These are phyloP conservation scores for Beauveria caledonica DNA, from an alignment of 2,329 filamentous ascomycete species.

Conservation along the genomic window DNA sequence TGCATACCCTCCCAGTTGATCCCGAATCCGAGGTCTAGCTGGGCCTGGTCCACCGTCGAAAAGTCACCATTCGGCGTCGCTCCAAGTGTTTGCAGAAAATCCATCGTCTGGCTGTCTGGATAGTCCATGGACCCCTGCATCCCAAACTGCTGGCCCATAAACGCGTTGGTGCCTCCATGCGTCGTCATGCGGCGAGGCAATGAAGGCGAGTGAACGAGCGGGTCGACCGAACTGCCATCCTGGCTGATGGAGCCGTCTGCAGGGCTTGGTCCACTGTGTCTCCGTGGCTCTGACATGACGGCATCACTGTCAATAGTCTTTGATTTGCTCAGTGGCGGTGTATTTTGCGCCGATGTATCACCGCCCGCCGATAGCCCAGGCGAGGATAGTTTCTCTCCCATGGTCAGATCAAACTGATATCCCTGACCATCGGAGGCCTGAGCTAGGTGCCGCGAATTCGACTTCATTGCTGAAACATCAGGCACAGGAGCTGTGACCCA, in stretches of 20 bases:
- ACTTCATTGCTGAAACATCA: slow-evolving; percentile 18
- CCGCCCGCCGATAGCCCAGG: slow-evolving; percentile 30
- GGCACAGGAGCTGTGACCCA: slow-evolving; percentile 21
- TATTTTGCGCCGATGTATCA: slow-evolving; percentile 30
- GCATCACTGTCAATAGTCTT: slow-evolving; percentile 28
- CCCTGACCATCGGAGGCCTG: slow-evolving; percentile 15
- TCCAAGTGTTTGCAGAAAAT: slow-evolving; percentile 43
- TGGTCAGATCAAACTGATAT: slow-evolving; percentile 26
- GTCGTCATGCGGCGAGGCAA: slow-evolving; percentile 28
- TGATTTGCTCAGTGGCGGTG: slow-evolving; percentile 31
- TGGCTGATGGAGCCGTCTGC: slow-evolving; percentile 21
- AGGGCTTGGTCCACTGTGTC: slow-evolving; percentile 24
- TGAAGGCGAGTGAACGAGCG: slow-evolving; percentile 38
- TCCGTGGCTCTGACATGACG: slow-evolving; percentile 24
- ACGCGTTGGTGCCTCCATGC: slow-evolving; percentile 23
- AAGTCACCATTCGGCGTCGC: slow-evolving; percentile 24
- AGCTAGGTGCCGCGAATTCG: slow-evolving; percentile 19
- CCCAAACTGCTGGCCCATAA: slow-evolving; percentile 26
- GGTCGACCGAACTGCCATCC: slow-evolving; percentile 28
- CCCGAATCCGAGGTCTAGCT: slow-evolving; percentile 58
- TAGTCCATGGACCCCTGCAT: slow-evolving; percentile 30
- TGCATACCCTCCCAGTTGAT: slow-evolving; percentile 56
- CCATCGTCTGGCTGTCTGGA: slow-evolving; percentile 39
- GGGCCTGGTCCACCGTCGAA: slow-evolving; percentile 32
- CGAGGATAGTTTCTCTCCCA: slow-evolving; percentile 34